Evolutionary conservation across 2,329 filamentous ascomycete genomes (phyloP), one percentile per base, ranked within the genome.

Genomic region (Alternaria postmessia): DNA sequence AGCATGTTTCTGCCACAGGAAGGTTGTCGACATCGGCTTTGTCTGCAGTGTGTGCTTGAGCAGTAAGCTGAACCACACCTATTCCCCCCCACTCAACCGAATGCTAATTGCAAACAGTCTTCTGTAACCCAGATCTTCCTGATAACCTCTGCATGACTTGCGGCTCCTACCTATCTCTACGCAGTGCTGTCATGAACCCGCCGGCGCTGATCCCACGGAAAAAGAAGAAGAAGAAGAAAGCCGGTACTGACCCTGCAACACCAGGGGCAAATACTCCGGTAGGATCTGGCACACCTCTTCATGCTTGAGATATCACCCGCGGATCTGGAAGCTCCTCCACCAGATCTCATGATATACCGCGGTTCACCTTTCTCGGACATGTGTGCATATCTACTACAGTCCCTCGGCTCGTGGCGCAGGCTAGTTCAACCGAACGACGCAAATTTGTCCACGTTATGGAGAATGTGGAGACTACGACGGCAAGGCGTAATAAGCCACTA

Each of bases 21-120:
- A 88, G 36, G 93, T 98, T 20, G 90, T 99, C 43, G 93, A 97
- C 79, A 88, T 94, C 1, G 95, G 94, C 8, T 99, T 92, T 76
- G 94, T 99, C 38, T 99, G 95, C 82, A 96, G 92, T 62, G 93
- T 99, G 69, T 99, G 95, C 75, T 83, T 99, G 44, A 96, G 92
- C 78, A 99, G 84, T 86, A 79, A 71, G 82, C 38, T 42, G 24
- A 39, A 16, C 28, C 16, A 20, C n/a, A 28, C 20, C 38, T 79
- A 12, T 18, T 24, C n/a, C 14, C 24, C 24, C n/a, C 4, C 30
- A 38, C 3, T 12, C 28, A 7, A 38, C 34, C 9, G 14, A 38
- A 44, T 44, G 48, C 65, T 67, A 56, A 68, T 26, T 7, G 22
- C 11, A 28, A 11, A 28, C 28, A 79, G 77, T 79, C 46, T 79